These are phyloP conservation scores for Sarocladium kiliense DNA, from an alignment of 2,329 filamentous ascomycete species.

Conservation along the genomic window DNA sequence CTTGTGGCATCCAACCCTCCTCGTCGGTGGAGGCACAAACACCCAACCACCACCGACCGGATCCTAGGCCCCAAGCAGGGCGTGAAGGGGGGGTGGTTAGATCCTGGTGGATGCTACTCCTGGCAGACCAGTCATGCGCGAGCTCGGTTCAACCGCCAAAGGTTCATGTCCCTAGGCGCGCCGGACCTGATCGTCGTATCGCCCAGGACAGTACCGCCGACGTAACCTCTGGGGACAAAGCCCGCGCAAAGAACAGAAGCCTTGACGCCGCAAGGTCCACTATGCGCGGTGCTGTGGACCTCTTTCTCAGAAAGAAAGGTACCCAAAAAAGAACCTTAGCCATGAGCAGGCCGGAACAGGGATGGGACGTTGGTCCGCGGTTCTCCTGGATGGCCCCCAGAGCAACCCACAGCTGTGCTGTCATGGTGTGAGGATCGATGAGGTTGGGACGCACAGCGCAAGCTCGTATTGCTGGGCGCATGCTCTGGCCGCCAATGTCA, in stretches of 20 bases:
- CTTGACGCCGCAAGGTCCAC: slow-evolving; percentile 5
- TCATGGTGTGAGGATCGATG: slow-evolving; percentile 4
- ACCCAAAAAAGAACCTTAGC: not conserved
- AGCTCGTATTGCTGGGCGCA: slow-evolving; percentile 8
- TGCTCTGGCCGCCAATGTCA: not conserved
- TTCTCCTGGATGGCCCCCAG: not conserved
- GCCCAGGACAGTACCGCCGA: not conserved
- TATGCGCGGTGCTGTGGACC: not conserved
- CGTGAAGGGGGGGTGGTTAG: not conserved
- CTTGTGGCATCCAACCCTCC: not conserved
- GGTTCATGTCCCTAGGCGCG: slow-evolving; percentile 1
- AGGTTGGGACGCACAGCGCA: slow-evolving; percentile 5
- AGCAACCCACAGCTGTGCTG: not conserved
- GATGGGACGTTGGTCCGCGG: slow-evolving; percentile 2
- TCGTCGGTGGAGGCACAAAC: not conserved
- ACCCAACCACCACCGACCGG: not conserved
- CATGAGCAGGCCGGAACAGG: slow-evolving; percentile 2
- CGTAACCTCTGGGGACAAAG: not conserved
- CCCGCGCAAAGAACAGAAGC: not conserved
- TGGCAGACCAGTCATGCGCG: not conserved
- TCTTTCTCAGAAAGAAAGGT: not conserved
- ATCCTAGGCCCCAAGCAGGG: not conserved
- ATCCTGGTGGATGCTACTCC: not conserved
- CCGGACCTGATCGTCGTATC: not conserved
- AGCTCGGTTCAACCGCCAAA: not conserved